These are phyloP conservation scores for Podospora conica DNA, from an alignment of 495 filamentous ascomycete genomes.

Conservation along the genomic window DNA sequence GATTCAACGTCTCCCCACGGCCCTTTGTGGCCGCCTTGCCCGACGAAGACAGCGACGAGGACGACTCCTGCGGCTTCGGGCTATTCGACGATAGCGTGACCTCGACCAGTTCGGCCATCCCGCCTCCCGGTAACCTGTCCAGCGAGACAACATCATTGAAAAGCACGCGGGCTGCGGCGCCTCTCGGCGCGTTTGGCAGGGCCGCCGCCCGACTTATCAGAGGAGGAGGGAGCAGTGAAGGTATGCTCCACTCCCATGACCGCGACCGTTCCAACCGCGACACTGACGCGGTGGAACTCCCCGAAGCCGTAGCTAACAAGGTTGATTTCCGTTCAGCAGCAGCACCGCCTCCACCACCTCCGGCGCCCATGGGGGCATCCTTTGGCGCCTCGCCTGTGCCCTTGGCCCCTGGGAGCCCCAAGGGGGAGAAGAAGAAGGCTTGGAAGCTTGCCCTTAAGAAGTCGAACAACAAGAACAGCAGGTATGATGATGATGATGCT, in stretches of 20 bases:
- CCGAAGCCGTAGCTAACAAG: background rate
- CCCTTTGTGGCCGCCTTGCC: background rate
- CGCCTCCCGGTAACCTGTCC: background rate
- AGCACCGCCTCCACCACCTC: background rate
- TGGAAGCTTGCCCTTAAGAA: no score
- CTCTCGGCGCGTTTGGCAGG: background rate
- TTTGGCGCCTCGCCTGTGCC: no score
- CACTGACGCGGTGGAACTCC: background rate
- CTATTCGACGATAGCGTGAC: background rate
- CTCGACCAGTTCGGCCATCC: background rate
- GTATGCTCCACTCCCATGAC: background rate
- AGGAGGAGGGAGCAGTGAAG: no score
- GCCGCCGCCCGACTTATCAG: background rate
- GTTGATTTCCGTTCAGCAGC: background rate
- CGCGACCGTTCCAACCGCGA: background rate
- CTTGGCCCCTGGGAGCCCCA: no score
- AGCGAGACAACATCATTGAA: no score
- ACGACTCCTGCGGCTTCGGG: background rate
- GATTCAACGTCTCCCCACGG: no score
- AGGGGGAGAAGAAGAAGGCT: no score
- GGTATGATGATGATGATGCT: background rate
- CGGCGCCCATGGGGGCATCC: background rate
- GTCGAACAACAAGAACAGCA: no score
- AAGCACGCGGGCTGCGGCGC: no score
- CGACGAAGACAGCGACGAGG: background rate